Base-by-base conservation (phyloP, 2,329 filamentous ascomycete species). In the Monosporascus cannonballus region DNA sequence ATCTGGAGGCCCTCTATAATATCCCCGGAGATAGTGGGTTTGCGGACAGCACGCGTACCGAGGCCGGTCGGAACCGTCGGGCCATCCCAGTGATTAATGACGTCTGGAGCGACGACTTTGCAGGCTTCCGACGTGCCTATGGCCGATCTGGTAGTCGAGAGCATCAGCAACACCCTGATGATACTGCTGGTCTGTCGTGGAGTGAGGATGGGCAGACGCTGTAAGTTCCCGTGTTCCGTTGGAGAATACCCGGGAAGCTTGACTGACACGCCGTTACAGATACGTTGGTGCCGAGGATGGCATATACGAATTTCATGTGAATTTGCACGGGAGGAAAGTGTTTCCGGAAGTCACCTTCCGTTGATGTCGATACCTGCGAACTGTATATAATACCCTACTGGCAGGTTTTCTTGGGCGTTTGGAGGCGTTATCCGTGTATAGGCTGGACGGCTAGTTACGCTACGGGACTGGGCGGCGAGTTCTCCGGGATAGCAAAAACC, bases 261-360 rank as follows among this genome's bases (percentile, higher is more conserved):
- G 50, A 67, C 61, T 47, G 18, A 36, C 53, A 9, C 18, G n/a
- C 7, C 20, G 15, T 39, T 20, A 4, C 49, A 86, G 83, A 51
- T 86, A 80, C 60, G 73, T 85, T 41, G 84, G 80, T 20, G 80
- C 83, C 36, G 84, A 89, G 64, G 84, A 89, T 59, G 88, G 88
- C 52, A 86, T 92, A 51, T 89, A 89, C 62, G 86, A 91, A 69
- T 83, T 89, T 61, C 79, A 77, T 36, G 77, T 92, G 58, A 84
- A 90, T 64, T 61, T 84, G 18, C 75, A 80, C 48, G 76, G 73
- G 52, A 76, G 88, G 54, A 87, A 83, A 67, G 71, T 77, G 34
- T 79, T 76, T 56, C 80, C 83, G 2, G 79, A 77, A 56, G 70
- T 83, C 57, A 72, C 73, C 44, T 70, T 81, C 67, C 75, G 78